Evolutionary conservation across 208 protist genomes (phyloP).

Genomic region (Trypanosomatidae sp.): DNA sequence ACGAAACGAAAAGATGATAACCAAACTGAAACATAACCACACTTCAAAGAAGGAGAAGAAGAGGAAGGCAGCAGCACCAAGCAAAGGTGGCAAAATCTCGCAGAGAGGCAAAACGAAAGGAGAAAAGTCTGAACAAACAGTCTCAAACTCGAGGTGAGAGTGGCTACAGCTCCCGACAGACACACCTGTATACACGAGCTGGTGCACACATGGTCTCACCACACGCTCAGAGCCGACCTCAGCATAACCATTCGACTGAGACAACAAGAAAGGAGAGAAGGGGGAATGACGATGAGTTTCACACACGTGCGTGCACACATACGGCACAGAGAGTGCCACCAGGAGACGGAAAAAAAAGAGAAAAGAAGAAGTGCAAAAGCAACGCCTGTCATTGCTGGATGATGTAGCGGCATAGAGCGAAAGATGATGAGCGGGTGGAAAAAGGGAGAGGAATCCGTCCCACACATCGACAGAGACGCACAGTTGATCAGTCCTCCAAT

Average conservation of each 20-base stretch:
- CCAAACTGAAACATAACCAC: conserved; percentile 9
- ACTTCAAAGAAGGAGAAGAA: neutral
- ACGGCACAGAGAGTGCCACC: neutral
- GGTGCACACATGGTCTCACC: too few species aligned
- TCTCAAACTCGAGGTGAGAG: too few species aligned
- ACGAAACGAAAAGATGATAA: neutral
- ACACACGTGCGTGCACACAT: neutral
- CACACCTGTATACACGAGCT: too few species aligned
- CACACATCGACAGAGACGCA: neutral
- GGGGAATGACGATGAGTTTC: neutral
- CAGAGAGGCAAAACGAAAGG: too few species aligned
- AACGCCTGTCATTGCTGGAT: neutral
- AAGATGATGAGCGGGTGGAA: neutral
- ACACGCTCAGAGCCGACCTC: too few species aligned
- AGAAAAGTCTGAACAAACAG: too few species aligned
- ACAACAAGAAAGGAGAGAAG: neutral
- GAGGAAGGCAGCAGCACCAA: too few species aligned
- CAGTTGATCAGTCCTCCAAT: neutral
- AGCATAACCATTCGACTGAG: neutral
- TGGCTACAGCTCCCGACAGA: too few species aligned
- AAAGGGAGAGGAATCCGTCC: neutral
- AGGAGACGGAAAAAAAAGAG: neutral
- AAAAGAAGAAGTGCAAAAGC: neutral
- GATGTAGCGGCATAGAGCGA: neutral
- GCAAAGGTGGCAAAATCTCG: too few species aligned